phyloP scores from a whole-genome alignment of 2,329 filamentous ascomycete genomes.

The Cordyceps javanica region DNA sequence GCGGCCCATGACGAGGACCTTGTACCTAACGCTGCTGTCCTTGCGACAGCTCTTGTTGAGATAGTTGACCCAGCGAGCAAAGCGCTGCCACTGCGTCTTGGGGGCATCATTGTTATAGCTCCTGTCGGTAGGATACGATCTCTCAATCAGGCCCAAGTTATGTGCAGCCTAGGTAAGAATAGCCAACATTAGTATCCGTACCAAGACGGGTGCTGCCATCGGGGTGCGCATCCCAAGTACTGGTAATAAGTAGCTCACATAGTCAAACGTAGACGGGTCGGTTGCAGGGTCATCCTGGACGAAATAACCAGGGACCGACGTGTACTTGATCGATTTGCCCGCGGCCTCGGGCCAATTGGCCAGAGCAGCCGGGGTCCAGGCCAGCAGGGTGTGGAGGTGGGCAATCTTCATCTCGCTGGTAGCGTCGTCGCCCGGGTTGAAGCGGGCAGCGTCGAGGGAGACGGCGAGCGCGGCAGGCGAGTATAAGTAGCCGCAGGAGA shows the following conservation, averaged over 20 bases:
- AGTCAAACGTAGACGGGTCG: slow-evolving; percentile 53
- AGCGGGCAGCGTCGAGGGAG: neutral
- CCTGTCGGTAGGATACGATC: slow-evolving; percentile 51
- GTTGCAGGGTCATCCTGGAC: slow-evolving; percentile 56
- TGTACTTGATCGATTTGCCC: slow-evolving; percentile 48
- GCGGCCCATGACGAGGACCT: slow-evolving; percentile 61
- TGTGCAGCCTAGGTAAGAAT: slow-evolving; percentile 41
- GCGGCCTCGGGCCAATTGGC: slow-evolving; percentile 27
- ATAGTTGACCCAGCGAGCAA: slow-evolving; percentile 48
- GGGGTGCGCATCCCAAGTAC: neutral
- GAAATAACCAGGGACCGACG: slow-evolving; percentile 56
- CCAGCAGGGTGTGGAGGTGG: slow-evolving; percentile 23
- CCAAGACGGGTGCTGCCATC: too few species aligned
- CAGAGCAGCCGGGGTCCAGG: slow-evolving; percentile 22
- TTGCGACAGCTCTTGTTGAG: slow-evolving; percentile 40
- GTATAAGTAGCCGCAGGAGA: neutral
- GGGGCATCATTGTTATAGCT: slow-evolving; percentile 30
- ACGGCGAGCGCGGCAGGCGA: neutral
- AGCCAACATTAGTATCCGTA: too few species aligned
- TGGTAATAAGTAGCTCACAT: slow-evolving; percentile 40
- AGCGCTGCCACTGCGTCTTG: slow-evolving; percentile 60
- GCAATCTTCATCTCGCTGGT: slow-evolving; percentile 26
- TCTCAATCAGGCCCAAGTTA: slow-evolving; percentile 62
- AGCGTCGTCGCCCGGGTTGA: neutral
- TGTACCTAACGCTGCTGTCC: slow-evolving; percentile 49